Conservation (phyloP, 441 rosid genomes). For the Capsella rubella region DNA sequence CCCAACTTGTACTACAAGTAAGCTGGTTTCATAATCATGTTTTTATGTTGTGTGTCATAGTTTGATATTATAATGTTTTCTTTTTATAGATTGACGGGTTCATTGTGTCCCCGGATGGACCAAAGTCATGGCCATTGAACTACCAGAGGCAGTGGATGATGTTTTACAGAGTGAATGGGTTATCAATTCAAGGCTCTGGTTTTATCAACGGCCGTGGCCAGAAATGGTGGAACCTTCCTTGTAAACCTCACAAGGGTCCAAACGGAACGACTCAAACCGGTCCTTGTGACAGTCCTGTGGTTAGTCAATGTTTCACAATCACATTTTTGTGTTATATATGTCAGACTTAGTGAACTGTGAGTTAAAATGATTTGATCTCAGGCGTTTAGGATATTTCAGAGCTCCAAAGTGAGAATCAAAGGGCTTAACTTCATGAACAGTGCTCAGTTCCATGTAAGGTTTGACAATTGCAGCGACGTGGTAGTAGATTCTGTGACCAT, state of each 20-base stretch:
- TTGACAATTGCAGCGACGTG: conserved; percentile 71
- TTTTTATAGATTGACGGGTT: conserved; percentile 57
- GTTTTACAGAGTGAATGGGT: conserved; percentile 45
- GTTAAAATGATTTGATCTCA: conserved; percentile 34
- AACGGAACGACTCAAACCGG: conserved; percentile 54
- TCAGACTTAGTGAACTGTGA: neutral
- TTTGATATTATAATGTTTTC: neutral
- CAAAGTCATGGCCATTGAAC: conserved; percentile 47
- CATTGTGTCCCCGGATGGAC: conserved; percentile 66
- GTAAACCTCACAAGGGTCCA: conserved; percentile 51
- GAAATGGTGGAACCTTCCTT: conserved; percentile 55
- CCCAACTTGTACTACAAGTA: conserved; percentile 46
- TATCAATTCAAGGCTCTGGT: conserved; percentile 52
- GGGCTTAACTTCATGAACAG: conserved; percentile 65
- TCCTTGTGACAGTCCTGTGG: conserved; percentile 69
- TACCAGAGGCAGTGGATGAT: conserved; percentile 50
- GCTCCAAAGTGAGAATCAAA: conserved; percentile 67
- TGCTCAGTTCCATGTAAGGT: conserved; percentile 81
- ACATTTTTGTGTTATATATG: neutral
- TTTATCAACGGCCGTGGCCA: conserved; percentile 50
- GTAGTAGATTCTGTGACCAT: conserved; percentile 61
- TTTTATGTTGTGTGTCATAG: neutral
- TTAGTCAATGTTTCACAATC: conserved; percentile 42
- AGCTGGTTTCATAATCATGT: conserved; percentile 40
- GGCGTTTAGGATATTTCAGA: conserved; percentile 78